phyloP scores from a whole-genome alignment of 352 stramenopile species.

The Phytophthora meadii region DNA sequence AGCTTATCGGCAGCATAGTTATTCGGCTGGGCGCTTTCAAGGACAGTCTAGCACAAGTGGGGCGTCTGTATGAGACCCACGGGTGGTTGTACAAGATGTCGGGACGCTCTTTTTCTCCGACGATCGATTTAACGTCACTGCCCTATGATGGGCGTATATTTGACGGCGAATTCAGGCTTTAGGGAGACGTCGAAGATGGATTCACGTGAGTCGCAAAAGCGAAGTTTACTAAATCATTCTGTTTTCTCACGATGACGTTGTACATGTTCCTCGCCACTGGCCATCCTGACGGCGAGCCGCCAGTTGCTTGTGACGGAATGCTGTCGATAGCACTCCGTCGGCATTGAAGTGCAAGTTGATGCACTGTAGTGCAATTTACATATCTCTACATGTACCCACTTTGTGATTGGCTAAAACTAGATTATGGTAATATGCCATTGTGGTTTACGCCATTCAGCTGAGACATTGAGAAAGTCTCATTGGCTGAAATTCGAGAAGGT shows the following conservation, averaged over 20 bases:
- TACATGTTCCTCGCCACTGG: slow-evolving; percentile 16
- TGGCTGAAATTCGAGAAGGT: too few relatives aligned
- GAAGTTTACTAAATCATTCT: slow-evolving; percentile 12
- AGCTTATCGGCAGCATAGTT: slow-evolving; percentile 17
- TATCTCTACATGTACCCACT: too few relatives aligned
- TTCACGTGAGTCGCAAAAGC: slow-evolving; percentile 14
- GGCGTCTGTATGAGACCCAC: slow-evolving; percentile 11
- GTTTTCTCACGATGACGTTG: slow-evolving; percentile 10
- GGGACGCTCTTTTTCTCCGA: slow-evolving; percentile 14
- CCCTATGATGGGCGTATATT: not conserved
- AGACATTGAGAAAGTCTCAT: too few relatives aligned
- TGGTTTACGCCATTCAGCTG: too few relatives aligned
- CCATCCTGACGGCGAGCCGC: slow-evolving; percentile 5
- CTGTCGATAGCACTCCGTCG: too few relatives aligned
- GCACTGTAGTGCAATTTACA: too few relatives aligned
- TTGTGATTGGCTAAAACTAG: too few relatives aligned
- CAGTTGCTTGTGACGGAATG: too few relatives aligned
- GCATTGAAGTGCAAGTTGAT: too few relatives aligned
- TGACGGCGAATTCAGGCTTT: slow-evolving; percentile 10
- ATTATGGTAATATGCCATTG: too few relatives aligned
- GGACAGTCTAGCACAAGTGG: slow-evolving; percentile 16
- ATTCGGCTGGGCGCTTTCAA: slow-evolving; percentile 14
- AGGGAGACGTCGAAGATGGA: slow-evolving; percentile 17
- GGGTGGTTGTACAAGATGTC: slow-evolving; percentile 23
- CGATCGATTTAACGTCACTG: slow-evolving; percentile 9